Evolutionary conservation across 2,329 filamentous ascomycete species (phyloP).

Genomic region (Trichoderma oligosporum): DNA sequence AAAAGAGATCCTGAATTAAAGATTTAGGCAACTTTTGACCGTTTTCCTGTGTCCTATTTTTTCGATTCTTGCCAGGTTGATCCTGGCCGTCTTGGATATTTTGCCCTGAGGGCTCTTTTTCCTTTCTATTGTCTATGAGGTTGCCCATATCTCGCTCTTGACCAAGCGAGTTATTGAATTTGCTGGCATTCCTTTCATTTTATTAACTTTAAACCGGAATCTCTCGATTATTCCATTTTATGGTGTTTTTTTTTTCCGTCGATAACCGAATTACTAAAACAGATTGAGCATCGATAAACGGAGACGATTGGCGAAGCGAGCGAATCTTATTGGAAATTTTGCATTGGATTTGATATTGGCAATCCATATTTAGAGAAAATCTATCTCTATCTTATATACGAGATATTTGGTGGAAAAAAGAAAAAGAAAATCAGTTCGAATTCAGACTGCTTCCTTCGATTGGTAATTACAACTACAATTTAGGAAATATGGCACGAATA

Average conservation of each 20-base stretch:
- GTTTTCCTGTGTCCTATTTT: conserved; percentile 21
- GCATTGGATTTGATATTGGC: conserved; percentile 2
- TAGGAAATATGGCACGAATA: conserved; percentile 33
- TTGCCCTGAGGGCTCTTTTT: conserved; percentile 27
- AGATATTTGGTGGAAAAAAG: background rate
- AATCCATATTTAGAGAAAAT: background rate
- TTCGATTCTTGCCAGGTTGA: conserved; percentile 21
- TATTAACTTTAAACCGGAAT: background rate
- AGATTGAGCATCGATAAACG: background rate
- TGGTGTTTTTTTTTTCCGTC: conserved; percentile 3
- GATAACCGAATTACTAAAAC: background rate
- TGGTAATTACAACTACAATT: conserved; percentile 20
- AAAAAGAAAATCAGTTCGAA: too few relatives aligned
- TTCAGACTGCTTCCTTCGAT: conserved; percentile 19
- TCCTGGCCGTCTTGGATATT: conserved; percentile 11
- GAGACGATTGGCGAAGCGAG: conserved; percentile 1
- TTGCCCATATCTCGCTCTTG: background rate
- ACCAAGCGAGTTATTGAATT: background rate
- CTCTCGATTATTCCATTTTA: conserved; percentile 19
- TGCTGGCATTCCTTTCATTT: conserved; percentile 1
- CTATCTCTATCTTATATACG: background rate
- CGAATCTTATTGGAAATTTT: conserved; percentile 6
- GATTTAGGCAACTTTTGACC: conserved; percentile 9
- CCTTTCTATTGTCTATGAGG: conserved; percentile 9
- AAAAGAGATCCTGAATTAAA: background rate